These are phyloP conservation scores for Sanghuangporus baumii DNA, from an alignment of 1,284 basidiomycete genomes.

Conservation along the genomic window DNA sequence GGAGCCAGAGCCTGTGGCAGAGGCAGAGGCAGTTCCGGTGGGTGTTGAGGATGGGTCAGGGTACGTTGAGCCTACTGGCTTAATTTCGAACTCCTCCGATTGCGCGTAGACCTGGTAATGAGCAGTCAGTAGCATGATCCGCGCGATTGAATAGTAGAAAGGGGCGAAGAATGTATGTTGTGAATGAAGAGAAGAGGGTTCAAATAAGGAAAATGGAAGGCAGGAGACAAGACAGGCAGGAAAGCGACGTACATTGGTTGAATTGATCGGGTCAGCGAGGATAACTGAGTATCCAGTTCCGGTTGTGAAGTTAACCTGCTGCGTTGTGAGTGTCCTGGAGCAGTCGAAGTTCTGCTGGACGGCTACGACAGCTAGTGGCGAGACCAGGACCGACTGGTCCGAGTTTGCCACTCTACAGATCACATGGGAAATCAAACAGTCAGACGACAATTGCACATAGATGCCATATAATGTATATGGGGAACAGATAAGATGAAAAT, in stretches of 20 bases:
- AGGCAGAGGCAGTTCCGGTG: conserved; percentile 18
- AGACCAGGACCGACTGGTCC: conserved; percentile 28
- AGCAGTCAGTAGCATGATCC: background rate
- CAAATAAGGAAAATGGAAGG: background rate
- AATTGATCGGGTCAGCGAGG: conserved; percentile 54
- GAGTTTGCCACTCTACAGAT: conserved; percentile 35
- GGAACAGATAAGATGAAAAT: background rate
- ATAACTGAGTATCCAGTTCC: conserved; percentile 51
- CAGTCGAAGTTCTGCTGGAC: conserved; percentile 54
- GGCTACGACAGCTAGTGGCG: conserved; percentile 40
- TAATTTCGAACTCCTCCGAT: conserved; percentile 63
- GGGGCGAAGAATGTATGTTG: background rate
- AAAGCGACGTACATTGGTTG: conserved; percentile 39
- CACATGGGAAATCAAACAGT: too few relatives aligned
- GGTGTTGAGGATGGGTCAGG: conserved; percentile 40
- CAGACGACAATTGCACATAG: too few relatives aligned
- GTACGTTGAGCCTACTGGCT: conserved; percentile 54
- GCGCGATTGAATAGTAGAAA: conserved; percentile 3
- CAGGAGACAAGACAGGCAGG: background rate
- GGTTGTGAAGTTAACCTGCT: conserved; percentile 38
- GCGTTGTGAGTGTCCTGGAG: conserved; percentile 46
- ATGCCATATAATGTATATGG: too few relatives aligned
- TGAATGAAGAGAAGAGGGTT: background rate
- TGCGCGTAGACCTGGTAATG: conserved; percentile 51
- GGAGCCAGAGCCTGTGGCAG: conserved; percentile 23